Base-by-base conservation (phyloP, 352 stramenopile species). In the Phytophthora pinifolia region DNA sequence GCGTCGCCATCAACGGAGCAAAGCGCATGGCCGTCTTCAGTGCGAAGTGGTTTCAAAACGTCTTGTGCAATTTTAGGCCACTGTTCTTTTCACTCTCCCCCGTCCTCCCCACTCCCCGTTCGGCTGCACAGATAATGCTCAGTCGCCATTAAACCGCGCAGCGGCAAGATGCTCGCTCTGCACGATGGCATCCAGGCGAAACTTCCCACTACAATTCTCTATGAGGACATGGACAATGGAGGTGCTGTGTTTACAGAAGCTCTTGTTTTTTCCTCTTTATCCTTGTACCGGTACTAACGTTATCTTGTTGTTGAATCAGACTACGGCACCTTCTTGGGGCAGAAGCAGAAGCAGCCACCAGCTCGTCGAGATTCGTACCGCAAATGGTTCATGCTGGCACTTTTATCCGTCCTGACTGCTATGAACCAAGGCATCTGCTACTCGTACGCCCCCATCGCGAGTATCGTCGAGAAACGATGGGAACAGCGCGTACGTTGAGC, bases 391-490 rank as follows among this genome's bases (percentile, higher is more conserved):
- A 89, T 92, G 81, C 47, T 92, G 31, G 52, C 58, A n/a, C 67
- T 92, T 32, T 55, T 92, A 17, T 89, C 78, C 1, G 31, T 77
- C 25, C 74, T 92, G 13, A 82, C 76, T 20, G 77, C 65, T 15
- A 48, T 88, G 15, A 92, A 92, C 49, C 81, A 89, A 45, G 77
- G 71, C 18, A 82, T 92, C 44, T 92, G 81, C 60, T 89, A 87
- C 63, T 87, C 81, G 18, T 92, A 89, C 46, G 81, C 81, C 14
- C 81, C 81, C 4, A 86, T 92, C 42, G 77, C 77, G 15, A 82
- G 70, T 32, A 76, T 88, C 15, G 75, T 71, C 14, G 81, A 92
- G 60, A 56, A 59, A 14, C 72, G 67, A 1, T 92, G 81, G 81
- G 22, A 74, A 17, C 55, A 87, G 14, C 56, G 65, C 7, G 66